Evolutionary conservation across 169 alveolate species (phyloP), one percentile per base, ranked within the genome.

Genomic region (Besnoitia besnoiti): DNA sequence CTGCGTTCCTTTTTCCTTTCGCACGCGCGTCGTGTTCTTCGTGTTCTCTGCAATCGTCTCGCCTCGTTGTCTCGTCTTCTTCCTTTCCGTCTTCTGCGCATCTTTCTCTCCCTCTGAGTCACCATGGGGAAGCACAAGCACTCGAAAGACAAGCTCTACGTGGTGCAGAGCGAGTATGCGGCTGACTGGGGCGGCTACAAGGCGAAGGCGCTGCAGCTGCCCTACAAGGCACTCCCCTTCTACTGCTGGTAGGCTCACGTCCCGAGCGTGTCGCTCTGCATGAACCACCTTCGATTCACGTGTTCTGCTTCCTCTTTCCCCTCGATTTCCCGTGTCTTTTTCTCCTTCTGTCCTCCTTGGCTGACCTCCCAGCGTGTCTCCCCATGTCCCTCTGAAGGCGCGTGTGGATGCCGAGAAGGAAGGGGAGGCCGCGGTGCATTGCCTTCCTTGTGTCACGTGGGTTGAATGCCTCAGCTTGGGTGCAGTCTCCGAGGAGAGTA

Each of bases 71-170:
- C n/a, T n/a, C n/a, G n/a, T 61, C 40, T 27, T 49, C 59, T 49
- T 49, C 16, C 59, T 49, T 7, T 49, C 59, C 16, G 59, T 49
- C 16, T 7, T 49, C 59, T 10, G 7, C 59, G 16, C 16, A 7
- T 49, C 59, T 49, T 7, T 49, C 24, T 16, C 59, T 49, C 59
- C 8, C 50, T 16, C 33, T 10, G 21, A 4, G 77, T 27, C 76
- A 33, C 35, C 27, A 97, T 96, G 99, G 98, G 99, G 47, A 98
- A 98, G 87, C 98, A 98, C 93, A 92, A 98, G 85, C 99, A 98
- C 93, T 95, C 98, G 84, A 97, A 97, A 94, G 99, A 98, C 95
- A 97, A 97, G 94, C 90, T 98, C 94, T 97, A 97, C 92, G 93
- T 98, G 67, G 90, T 98, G 55, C 97, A 96, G 62, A 91, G 98